Conservation (phyloP, 345 rosid species). For the Crucihimalaya himalaica region DNA sequence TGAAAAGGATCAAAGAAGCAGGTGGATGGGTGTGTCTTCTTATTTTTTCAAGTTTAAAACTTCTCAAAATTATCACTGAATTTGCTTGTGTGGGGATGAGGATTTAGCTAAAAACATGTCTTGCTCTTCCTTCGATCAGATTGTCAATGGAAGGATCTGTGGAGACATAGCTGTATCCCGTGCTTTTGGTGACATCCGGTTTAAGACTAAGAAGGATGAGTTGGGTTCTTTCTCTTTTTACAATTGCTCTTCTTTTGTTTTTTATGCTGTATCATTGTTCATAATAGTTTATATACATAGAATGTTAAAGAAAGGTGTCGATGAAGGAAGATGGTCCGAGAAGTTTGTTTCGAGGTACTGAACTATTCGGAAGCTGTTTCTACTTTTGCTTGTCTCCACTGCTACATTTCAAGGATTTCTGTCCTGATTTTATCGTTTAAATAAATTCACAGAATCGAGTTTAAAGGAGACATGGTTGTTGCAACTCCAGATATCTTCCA, state of each 20-base stretch:
- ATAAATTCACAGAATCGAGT: constrained; percentile 50
- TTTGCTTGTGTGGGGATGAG: not conserved
- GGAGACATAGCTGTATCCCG: constrained; percentile 95
- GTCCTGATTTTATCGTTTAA: not conserved
- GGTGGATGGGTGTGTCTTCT: constrained; percentile 88
- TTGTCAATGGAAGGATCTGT: constrained; percentile 89
- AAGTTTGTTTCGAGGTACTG: constrained; percentile 81
- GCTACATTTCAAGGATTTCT: not conserved
- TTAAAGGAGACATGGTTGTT: constrained; percentile 73
- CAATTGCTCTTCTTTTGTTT: not conserved
- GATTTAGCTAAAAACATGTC: not conserved
- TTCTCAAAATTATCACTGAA: not conserved
- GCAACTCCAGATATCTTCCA: constrained; percentile 78
- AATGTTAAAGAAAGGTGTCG: constrained; percentile 86
- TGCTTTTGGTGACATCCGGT: constrained; percentile 89
- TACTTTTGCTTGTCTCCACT: not conserved
- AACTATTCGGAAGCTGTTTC: not conserved
- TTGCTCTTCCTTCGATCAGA: constrained; percentile 41
- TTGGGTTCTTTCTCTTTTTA: constrained; percentile 44
- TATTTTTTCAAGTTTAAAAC: not conserved
- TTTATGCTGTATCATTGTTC: constrained; percentile 6
- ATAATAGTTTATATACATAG: constrained; percentile 44
- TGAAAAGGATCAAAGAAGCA: constrained; percentile 94
- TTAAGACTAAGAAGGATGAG: constrained; percentile 88
- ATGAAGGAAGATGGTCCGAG: constrained; percentile 86